Conservation (phyloP, 1,284 basidiomycete species). For the Mrakiaceae sp. region DNA sequence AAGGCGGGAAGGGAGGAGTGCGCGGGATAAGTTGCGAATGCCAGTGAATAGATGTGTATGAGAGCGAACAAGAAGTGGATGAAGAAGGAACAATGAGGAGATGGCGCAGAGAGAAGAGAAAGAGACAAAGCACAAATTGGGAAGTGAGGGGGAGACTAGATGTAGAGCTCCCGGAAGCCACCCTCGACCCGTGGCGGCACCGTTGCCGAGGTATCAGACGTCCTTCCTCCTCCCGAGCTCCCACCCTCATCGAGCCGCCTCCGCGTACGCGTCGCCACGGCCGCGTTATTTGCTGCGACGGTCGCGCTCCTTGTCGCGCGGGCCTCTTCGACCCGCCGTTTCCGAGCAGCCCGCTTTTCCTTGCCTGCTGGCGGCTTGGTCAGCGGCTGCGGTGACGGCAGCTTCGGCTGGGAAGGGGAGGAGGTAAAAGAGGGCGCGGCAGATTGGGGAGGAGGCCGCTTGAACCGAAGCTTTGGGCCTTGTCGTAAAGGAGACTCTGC, state of each 20-base stretch:
- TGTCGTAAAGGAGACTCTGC: too few species aligned
- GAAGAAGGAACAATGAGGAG: background rate
- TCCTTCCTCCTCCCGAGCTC: background rate
- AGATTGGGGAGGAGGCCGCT: background rate
- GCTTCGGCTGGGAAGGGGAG: background rate
- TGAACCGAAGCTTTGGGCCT: background rate
- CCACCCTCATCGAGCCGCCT: background rate
- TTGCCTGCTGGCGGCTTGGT: background rate
- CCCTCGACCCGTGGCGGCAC: background rate
- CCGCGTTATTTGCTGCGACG: too few species aligned
- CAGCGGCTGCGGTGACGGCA: background rate
- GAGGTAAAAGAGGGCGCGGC: too few species aligned
- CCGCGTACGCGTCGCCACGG: too few species aligned
- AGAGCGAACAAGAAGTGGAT: background rate
- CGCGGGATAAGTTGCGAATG: too few species aligned
- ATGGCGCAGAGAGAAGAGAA: background rate
- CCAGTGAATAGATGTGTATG: too few species aligned
- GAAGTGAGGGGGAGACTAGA: background rate
- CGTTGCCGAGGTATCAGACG: too few species aligned
- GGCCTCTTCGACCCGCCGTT: background rate
- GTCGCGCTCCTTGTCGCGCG: background rate
- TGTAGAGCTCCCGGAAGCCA: slow-evolving; percentile 8
- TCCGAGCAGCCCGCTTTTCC: slow-evolving; percentile 6
- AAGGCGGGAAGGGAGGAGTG: too few species aligned
- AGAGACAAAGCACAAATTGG: background rate